Evolutionary conservation across 1,284 basidiomycete species (phyloP), one percentile per base, ranked within the genome.

Genomic region (Lignosus rhinocerotis): DNA sequence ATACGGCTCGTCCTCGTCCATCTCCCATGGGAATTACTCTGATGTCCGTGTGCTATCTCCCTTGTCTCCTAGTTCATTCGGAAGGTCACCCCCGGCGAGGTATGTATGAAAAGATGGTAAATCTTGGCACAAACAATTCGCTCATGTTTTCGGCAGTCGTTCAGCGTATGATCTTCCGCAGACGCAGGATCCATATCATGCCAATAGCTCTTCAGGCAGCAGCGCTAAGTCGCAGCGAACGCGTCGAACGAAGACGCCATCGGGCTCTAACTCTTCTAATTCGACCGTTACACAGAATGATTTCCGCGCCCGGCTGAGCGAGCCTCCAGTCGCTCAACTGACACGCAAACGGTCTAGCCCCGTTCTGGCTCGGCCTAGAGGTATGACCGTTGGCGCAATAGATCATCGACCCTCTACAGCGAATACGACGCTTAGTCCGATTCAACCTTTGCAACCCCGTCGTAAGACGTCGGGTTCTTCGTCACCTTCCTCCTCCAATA

Each of bases 1-100:
- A 3, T 83, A 82, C 67, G 78, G 79, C 32, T 85, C 86, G 5
- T 80, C 83, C 16, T 84, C 84, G 6, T 81, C 83, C 12, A 74
- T 79, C 60, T 83, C 80, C 39, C 76, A 80, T 66, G 66, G 68
- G 3, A 63, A 65, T 43, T 65, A 64, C n/a, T 65, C 66, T 17
- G 71, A 72, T 30, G 58, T 58, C 10, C 63, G 67, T 9, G 59
- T 47, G 19, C 50, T 59, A 6, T 61, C 62, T 12, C 59, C 62
- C 1, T 32, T 61, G 12, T 64, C 59, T 38, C 43, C 46, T 17
- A 55, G 30, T 43, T 59, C 62, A 1, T 55, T 59, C 38, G 51
- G 25, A 14, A 47, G 62, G 39, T 64, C 62, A 3, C 62, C 62
- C 9, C 45, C 59, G 21, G 59, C 59, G 8, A 64, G 57, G 62